Conservation (phyloP, 2,329 filamentous ascomycete genomes). For the Colletotrichum tabaci region DNA sequence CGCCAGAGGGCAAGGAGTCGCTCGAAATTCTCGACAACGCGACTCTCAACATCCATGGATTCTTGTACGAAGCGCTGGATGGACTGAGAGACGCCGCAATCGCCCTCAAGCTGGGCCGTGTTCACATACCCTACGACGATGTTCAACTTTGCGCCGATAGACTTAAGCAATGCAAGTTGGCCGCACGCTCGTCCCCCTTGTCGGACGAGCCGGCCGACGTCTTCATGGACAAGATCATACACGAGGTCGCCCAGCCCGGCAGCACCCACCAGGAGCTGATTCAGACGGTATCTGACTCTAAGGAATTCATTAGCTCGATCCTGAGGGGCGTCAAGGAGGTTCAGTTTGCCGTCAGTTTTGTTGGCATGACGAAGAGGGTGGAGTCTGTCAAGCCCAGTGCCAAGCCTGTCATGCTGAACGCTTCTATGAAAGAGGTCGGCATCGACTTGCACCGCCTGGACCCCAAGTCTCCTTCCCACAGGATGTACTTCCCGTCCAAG, state of each 20-base stretch:
- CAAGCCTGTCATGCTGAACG: slow-evolving; percentile 83
- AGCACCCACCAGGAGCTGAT: slow-evolving; percentile 78
- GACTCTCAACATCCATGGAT: slow-evolving; percentile 91
- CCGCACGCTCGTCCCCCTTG: slow-evolving; percentile 50
- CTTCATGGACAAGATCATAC: slow-evolving; percentile 80
- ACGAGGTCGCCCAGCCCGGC: slow-evolving; percentile 80
- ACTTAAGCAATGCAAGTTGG: slow-evolving; percentile 63
- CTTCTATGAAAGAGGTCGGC: slow-evolving; percentile 96
- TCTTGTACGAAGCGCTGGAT: slow-evolving; percentile 87
- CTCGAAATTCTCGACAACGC: slow-evolving; percentile 91
- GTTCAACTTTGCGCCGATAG: slow-evolving; percentile 74
- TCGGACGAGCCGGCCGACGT: slow-evolving; percentile 69
- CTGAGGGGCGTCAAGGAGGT: slow-evolving; percentile 95
- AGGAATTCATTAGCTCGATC: slow-evolving; percentile 91
- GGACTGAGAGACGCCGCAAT: slow-evolving; percentile 92
- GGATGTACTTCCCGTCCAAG: slow-evolving; percentile 96
- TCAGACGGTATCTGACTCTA: slow-evolving; percentile 90
- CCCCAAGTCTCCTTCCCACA: slow-evolving; percentile 91
- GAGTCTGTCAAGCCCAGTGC: slow-evolving; percentile 76
- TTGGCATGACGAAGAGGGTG: slow-evolving; percentile 87
- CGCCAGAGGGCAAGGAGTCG: slow-evolving; percentile 85
- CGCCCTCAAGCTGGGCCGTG: slow-evolving; percentile 88
- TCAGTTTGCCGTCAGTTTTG: slow-evolving; percentile 93
- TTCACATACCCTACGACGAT: slow-evolving; percentile 94
- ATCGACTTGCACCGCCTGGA: slow-evolving; percentile 94